These are phyloP conservation scores for Picochlorum sp. DNA, from an alignment of 139 green algal species.

Conservation along the genomic window DNA sequence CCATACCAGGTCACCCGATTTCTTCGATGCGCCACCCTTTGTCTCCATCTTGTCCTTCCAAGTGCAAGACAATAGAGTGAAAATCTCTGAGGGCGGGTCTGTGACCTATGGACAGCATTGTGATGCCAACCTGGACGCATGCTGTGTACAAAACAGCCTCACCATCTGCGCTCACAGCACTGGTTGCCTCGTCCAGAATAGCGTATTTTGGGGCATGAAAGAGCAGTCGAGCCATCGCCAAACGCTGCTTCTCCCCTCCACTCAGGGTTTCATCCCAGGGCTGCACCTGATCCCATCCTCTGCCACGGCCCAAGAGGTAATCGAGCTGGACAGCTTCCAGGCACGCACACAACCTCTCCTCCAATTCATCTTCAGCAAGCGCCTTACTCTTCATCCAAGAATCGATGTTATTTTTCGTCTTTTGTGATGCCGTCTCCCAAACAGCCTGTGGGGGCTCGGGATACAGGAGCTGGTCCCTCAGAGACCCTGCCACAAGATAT, in stretches of 20 bases:
- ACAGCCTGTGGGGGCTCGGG: conserved; percentile 61
- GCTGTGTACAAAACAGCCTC: conserved; percentile 57
- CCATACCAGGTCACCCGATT: background rate
- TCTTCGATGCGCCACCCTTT: conserved; percentile 16
- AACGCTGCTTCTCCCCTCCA: conserved; percentile 84
- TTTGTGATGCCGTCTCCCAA: conserved; percentile 29
- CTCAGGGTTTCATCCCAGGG: conserved; percentile 72
- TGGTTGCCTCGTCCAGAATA: conserved; percentile 88
- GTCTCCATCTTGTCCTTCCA: conserved; percentile 14
- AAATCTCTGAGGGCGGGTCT: conserved; percentile 52
- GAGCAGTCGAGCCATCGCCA: conserved; percentile 84
- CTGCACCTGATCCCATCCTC: conserved; percentile 49
- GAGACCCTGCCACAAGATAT: conserved; percentile 62
- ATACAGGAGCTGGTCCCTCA: conserved; percentile 84
- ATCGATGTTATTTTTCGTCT: conserved; percentile 9
- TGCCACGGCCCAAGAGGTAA: conserved; percentile 62
- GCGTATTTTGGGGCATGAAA: conserved; percentile 76
- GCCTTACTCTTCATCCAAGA: conserved; percentile 12
- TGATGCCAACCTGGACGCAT: conserved; percentile 62
- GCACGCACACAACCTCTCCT: conserved; percentile 46
- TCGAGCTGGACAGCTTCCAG: conserved; percentile 77
- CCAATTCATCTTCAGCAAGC: conserved; percentile 27
- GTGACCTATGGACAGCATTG: conserved; percentile 86
- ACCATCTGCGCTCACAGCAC: conserved; percentile 65
- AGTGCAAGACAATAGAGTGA: conserved; percentile 27